phyloP scores from a whole-genome alignment of 768 basidiomycete genomes.

The Pleurotus platypus region DNA sequence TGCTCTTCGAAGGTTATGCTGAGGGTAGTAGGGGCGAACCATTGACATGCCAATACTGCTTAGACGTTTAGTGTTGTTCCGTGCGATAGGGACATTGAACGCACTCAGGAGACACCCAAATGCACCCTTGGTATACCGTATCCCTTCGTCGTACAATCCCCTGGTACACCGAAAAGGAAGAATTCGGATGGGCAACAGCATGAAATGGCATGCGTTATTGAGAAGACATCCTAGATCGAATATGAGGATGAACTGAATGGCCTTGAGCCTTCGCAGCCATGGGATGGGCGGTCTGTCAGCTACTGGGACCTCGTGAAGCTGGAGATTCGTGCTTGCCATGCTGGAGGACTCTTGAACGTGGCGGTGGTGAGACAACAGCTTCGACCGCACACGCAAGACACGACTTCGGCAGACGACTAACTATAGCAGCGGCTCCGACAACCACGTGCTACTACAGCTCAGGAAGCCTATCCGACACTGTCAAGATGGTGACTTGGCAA shows the following conservation, averaged over 20 bases:
- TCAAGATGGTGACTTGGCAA: no score
- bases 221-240: slow-evolving; percentile 66
- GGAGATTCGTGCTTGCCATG: slow-evolving; percentile 8
- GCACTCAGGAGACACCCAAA: slow-evolving; percentile 74
- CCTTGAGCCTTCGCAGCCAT: slow-evolving; percentile 50
- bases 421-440: not conserved
- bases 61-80: not conserved
- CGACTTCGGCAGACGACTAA: not conserved
- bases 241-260: slow-evolving; percentile 47
- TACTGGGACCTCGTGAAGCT: slow-evolving; percentile 47
- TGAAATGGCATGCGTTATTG: slow-evolving; percentile 71
- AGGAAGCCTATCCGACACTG: not conserved
- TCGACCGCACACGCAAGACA: no score
- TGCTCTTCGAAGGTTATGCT: slow-evolving; percentile 70
- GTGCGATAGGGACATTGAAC: slow-evolving; percentile 20
- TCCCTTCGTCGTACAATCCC: slow-evolving; percentile 61
- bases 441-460: not conserved
- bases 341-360: not conserved
- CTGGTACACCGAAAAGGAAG: slow-evolving; percentile 57
- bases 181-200: slow-evolving; percentile 62
- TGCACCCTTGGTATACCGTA: slow-evolving; percentile 79
- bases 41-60: slow-evolving; percentile 74
- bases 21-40: slow-evolving; percentile 77
- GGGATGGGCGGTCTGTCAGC: slow-evolving; percentile 45
- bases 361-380: no score